Evolutionary conservation across 306 rosid genomes (phyloP).

Genomic region (Castanospermum australe): DNA sequence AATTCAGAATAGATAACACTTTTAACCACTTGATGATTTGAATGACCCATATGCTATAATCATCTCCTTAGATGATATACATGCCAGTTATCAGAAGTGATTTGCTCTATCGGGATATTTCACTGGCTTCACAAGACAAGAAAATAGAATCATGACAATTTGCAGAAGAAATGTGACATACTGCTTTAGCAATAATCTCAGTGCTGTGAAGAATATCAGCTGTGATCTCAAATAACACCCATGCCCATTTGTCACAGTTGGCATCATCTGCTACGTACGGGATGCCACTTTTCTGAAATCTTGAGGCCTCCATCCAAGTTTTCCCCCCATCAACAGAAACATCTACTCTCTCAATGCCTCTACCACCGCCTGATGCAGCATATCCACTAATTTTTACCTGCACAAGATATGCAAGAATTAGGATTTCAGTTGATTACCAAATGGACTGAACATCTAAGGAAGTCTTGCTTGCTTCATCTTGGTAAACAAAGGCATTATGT

Average conservation of each 20-base stretch:
- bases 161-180: constrained; percentile 38
- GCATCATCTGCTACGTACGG: constrained; percentile 58
- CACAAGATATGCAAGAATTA: constrained; percentile 14
- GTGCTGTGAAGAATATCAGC: constrained; percentile 57
- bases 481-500: not conserved
- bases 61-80: not conserved
- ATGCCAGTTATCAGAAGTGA: not conserved
- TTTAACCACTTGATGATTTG: not conserved
- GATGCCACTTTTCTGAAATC: constrained; percentile 58
- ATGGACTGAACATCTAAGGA: not conserved
- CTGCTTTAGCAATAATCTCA: constrained; percentile 89
- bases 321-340: constrained; percentile 88
- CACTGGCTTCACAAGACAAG: not conserved
- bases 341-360: constrained; percentile 93
- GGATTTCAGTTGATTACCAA: not conserved
- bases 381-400: constrained; percentile 84
- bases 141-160: not conserved
- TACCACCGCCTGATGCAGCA: constrained; percentile 91
- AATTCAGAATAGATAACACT: not conserved
- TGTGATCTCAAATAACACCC: constrained; percentile 84
- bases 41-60: not conserved
- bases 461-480: not conserved
- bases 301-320: constrained; percentile 80
- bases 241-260: constrained; percentile 90
- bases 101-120: not conserved